phyloP scores from a whole-genome alignment of 768 basidiomycete genomes.

The Kwoniella pini region DNA sequence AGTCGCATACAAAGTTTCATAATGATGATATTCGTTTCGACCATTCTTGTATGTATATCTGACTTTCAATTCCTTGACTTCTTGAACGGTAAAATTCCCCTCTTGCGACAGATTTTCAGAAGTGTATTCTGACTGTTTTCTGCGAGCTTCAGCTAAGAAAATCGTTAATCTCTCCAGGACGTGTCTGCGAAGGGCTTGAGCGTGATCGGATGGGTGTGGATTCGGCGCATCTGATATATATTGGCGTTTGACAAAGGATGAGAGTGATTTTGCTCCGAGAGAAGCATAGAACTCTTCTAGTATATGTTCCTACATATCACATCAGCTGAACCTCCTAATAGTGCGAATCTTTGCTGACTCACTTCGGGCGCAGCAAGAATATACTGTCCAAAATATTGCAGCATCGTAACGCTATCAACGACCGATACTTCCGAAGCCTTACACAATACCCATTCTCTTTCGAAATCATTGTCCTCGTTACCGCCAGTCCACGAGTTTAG shows the following conservation, averaged over 20 bases:
- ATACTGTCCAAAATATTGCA: constrained; percentile 73
- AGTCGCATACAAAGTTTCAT: constrained; percentile 41
- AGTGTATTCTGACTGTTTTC: constrained; percentile 46
- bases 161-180: constrained; percentile 77
- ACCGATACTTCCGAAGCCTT: constrained; percentile 69
- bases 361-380: constrained; percentile 60
- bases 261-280: constrained; percentile 75
- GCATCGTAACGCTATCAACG: constrained; percentile 80
- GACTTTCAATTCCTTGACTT: constrained; percentile 43
- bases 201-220: constrained; percentile 25
- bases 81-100: constrained; percentile 51
- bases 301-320: constrained; percentile 76
- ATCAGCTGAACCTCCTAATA: not conserved
- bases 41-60: constrained; percentile 44
- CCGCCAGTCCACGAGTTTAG: constrained; percentile 8
- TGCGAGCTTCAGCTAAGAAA: constrained; percentile 80
- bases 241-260: constrained; percentile 72
- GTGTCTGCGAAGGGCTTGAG: constrained; percentile 42
- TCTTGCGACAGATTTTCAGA: constrained; percentile 53
- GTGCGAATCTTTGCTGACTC: constrained; percentile 10
- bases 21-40: constrained; percentile 29
- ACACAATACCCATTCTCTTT: constrained; percentile 65
- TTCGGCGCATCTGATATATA: constrained; percentile 59
- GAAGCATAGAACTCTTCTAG: constrained; percentile 82
- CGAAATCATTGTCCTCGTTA: constrained; percentile 35